These are phyloP conservation scores for Colletotrichum endophyticum DNA, from an alignment of 2,329 filamentous ascomycete species.

Conservation along the genomic window DNA sequence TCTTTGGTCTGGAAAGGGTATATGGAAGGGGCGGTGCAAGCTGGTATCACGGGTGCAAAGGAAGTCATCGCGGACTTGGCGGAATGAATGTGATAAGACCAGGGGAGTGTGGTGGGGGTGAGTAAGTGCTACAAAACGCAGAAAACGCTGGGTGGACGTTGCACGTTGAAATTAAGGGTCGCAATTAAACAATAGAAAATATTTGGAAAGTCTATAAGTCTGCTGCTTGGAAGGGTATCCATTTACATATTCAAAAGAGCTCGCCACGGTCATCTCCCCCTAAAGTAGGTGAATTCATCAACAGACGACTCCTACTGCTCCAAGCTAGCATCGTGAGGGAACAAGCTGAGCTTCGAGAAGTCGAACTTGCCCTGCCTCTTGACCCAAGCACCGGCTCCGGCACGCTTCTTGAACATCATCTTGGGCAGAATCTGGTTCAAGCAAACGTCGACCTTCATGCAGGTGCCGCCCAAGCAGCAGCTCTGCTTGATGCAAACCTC, in stretches of 20 bases:
- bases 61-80: not conserved
- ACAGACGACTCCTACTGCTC: not conserved
- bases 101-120: accelerated
- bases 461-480: conserved; percentile 5
- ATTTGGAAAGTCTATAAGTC: not conserved
- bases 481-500: conserved; percentile 18
- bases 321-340: not conserved
- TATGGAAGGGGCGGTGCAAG: not conserved
- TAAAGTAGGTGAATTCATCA: not conserved
- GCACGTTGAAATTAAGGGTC: accelerated
- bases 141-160: accelerated
- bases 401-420: conserved; percentile 14
- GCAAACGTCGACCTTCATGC: conserved; percentile 17
- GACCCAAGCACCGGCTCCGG: not conserved
- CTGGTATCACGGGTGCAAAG: not conserved
- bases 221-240: not conserved
- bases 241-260: not conserved
- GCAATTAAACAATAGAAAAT: not conserved
- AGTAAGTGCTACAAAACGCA: not conserved
- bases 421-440: not conserved
- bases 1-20: not conserved
- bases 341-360: conserved; percentile 7
- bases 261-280: not conserved
- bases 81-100: not conserved
- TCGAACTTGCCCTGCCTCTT: not conserved